Percentiles rank a stretch among this genome's conserved stretches.
Evolutionary conservation across 495 filamentous ascomycete species (phyloP).

Genomic region (Geoglossum glabrum): DNA sequence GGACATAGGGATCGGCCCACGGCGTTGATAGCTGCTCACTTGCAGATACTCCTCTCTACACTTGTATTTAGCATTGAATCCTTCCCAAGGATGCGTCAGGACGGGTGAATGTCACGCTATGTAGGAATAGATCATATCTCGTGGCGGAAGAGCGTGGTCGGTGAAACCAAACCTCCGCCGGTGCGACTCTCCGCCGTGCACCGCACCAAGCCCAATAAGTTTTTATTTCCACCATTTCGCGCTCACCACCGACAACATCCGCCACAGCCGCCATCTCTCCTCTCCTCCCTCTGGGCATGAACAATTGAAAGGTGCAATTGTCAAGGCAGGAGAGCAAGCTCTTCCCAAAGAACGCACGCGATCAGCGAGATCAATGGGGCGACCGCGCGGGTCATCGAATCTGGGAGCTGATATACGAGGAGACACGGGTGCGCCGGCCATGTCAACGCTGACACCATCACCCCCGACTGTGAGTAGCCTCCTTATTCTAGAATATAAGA

Average conservation of each 20-base stretch:
- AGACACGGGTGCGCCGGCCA: slow-evolving; percentile 3
- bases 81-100: too few relatives aligned
- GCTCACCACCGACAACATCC: neutral
- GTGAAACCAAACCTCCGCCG: neutral
- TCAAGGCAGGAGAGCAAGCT: neutral
- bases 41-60: neutral
- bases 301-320: neutral
- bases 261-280: neutral
- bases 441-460: neutral
- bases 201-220: neutral
- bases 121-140: too few relatives aligned
- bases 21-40: too few relatives aligned
- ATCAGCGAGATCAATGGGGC: neutral
- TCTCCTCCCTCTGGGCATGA: neutral
- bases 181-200: neutral
- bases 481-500: neutral
- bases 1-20: too few relatives aligned
- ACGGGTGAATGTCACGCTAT: too few relatives aligned
- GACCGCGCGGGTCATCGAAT: slow-evolving; percentile 4
- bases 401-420: slow-evolving; percentile 4
- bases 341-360: neutral
- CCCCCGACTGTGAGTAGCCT: slow-evolving; percentile 13
- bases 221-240: too few relatives aligned
- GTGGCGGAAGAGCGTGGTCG: neutral
- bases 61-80: neutral